A percentile compares a stretch with the other conserved stretches of the same genome.
phyloP scores from a whole-genome alignment of 2,329 filamentous ascomycete species.

The Microsporum canis region DNA sequence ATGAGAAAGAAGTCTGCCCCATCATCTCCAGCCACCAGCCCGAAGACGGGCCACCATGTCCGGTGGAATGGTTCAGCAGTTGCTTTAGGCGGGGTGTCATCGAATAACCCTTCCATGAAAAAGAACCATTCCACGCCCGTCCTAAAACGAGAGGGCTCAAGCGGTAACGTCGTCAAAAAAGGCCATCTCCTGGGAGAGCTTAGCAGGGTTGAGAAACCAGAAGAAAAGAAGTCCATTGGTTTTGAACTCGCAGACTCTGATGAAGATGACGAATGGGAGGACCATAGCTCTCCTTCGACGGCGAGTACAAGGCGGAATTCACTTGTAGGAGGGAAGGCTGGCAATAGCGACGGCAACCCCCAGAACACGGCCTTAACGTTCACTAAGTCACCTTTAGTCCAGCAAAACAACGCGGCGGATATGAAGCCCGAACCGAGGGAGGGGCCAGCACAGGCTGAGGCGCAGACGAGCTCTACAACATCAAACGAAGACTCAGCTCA shows the following conservation, averaged over 20 bases:
- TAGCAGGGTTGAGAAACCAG: slow-evolving; percentile 11
- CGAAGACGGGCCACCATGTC: slow-evolving; percentile 27
- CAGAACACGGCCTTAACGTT: slow-evolving; percentile 1
- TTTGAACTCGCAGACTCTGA: slow-evolving; percentile 37
- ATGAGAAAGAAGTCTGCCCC: slow-evolving; percentile 38
- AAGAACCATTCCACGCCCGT: slow-evolving; percentile 37
- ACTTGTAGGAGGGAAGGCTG: slow-evolving; percentile 21
- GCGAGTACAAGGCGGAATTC: slow-evolving; percentile 39
- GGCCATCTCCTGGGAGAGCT: slow-evolving; percentile 19
- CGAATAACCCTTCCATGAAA: slow-evolving; percentile 29
- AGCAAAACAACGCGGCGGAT: slow-evolving; percentile 11
- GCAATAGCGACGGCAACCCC: slow-evolving; percentile 8
- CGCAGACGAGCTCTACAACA: background rate
- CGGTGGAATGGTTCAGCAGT: slow-evolving; percentile 34
- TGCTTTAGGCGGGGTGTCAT: slow-evolving; percentile 23
- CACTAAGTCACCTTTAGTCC: slow-evolving; percentile 14
- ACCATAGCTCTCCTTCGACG: slow-evolving; percentile 37
- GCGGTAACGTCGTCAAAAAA: slow-evolving; percentile 29
- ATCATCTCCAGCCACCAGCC: slow-evolving; percentile 34
- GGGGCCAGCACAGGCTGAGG: background rate
- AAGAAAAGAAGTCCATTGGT: slow-evolving; percentile 36
- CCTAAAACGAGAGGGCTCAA: slow-evolving; percentile 30
- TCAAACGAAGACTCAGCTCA: background rate
- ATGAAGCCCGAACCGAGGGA: background rate
- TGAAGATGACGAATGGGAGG: slow-evolving; percentile 38